Percentiles rank a stretch among this genome's conserved stretches.
Evolutionary conservation across 805 yeast species (phyloP).

Genomic region (Saccharomyces mikatae): DNA sequence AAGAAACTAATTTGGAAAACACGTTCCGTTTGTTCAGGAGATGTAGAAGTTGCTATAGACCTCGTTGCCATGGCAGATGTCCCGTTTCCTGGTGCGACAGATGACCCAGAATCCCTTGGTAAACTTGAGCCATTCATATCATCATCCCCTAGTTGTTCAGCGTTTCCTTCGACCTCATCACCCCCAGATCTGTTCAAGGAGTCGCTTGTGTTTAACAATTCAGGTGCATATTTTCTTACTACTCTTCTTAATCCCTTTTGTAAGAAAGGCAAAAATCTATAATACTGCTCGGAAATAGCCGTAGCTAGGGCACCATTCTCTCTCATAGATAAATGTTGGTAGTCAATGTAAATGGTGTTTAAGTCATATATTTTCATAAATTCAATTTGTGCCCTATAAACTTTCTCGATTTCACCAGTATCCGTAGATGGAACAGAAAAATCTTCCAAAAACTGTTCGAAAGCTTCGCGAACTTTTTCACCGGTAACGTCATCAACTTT

Average conservation of each 20-base stretch:
- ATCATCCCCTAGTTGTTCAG: constrained; percentile 14
- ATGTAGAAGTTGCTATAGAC: constrained; percentile 37
- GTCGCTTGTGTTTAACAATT: constrained; percentile 44
- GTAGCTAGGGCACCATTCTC: constrained; percentile 84
- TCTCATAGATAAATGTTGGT: constrained; percentile 61
- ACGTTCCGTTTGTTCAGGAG: constrained; percentile 50
- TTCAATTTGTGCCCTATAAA: constrained; percentile 71
- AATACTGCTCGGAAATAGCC: constrained; percentile 86
- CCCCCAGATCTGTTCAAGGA: constrained; percentile 21
- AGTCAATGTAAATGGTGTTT: constrained; percentile 77
- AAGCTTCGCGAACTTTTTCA: constrained; percentile 85
- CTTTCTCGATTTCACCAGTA: constrained; percentile 37
- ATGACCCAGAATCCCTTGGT: constrained; percentile 6
- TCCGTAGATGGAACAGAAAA: constrained; percentile 38
- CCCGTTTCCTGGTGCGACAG: constrained; percentile 12
- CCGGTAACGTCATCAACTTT: constrained; percentile 88
- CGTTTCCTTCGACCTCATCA: constrained; percentile 28
- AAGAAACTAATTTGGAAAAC: constrained; percentile 86
- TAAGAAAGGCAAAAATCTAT: constrained; percentile 83
- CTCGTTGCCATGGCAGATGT: constrained; percentile 26
- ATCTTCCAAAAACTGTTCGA: constrained; percentile 73
- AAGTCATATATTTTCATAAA: constrained; percentile 71
- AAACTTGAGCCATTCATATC: constrained; percentile 1
- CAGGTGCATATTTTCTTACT: constrained; percentile 69
- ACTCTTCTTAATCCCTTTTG: constrained; percentile 65